phyloP scores from a whole-genome alignment of 2,329 filamentous ascomycete genomes.

The Tolypocladium capitatum region DNA sequence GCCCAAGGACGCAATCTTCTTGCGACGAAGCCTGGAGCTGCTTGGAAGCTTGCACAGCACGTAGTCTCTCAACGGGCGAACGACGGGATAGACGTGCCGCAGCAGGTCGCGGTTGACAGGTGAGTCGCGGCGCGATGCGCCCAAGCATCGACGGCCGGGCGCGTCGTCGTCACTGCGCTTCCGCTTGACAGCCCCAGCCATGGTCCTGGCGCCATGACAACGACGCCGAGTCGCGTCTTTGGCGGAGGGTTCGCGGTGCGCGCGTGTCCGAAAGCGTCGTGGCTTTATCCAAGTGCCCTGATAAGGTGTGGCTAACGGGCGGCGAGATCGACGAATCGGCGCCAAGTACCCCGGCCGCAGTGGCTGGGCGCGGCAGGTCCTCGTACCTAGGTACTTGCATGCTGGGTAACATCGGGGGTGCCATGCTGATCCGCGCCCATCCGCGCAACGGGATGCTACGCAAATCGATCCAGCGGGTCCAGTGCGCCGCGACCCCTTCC shows the following conservation, averaged over 20 bases:
- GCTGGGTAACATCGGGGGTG: background rate
- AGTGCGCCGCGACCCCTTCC: background rate
- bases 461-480: background rate
- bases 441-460: background rate
- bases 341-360: background rate
- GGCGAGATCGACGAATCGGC: background rate
- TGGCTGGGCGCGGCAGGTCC: background rate
- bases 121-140: constrained; percentile 1
- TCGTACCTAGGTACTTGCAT: background rate
- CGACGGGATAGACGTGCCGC: constrained; percentile 50
- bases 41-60: constrained; percentile 51
- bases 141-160: constrained; percentile 3
- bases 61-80: constrained; percentile 58
- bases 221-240: background rate
- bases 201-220: constrained; percentile 3
- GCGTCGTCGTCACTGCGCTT: constrained; percentile 11
- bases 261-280: background rate
- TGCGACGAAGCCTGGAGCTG: constrained; percentile 50
- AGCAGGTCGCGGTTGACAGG: constrained; percentile 47
- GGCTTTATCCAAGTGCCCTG: background rate
- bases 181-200: constrained; percentile 15
- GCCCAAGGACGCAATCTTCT: constrained; percentile 38
- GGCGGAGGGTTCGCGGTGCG: background rate
- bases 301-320: background rate
- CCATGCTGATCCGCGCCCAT: background rate